Percentiles rank a stretch among this genome's conserved stretches.
Conservation (phyloP, 2,329 filamentous ascomycete species). For the Trichoderma cornu-damae region DNA sequence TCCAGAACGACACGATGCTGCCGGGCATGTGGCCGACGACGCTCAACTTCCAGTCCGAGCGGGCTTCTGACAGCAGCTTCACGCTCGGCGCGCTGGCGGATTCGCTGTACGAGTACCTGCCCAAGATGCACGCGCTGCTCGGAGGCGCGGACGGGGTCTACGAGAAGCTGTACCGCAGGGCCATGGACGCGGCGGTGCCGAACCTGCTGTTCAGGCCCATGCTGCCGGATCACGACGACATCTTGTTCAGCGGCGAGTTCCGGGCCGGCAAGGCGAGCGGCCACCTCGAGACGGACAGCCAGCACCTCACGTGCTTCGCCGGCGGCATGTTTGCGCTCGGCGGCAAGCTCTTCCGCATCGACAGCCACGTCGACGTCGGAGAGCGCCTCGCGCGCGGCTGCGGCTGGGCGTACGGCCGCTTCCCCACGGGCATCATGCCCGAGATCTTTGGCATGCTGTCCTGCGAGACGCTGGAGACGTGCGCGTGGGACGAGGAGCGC, state of each 20-base stretch:
- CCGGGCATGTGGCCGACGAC: slow-evolving; percentile 72
- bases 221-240: slow-evolving; percentile 54
- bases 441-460: slow-evolving; percentile 46
- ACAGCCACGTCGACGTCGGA: slow-evolving; percentile 45
- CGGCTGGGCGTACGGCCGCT: slow-evolving; percentile 52
- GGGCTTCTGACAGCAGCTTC: slow-evolving; percentile 43
- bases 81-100: slow-evolving; percentile 52
- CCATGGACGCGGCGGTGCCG: slow-evolving; percentile 57
- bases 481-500: slow-evolving; percentile 29
- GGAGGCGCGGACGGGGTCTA: slow-evolving; percentile 59
- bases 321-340: slow-evolving; percentile 65
- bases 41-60: slow-evolving; percentile 55
- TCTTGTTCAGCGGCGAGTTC: slow-evolving; percentile 43
- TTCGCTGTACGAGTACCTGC: slow-evolving; percentile 57
- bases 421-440: slow-evolving; percentile 55
- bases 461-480: slow-evolving; percentile 37
- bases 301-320: slow-evolving; percentile 53
- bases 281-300: slow-evolving; percentile 28
- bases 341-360: slow-evolving; percentile 51
- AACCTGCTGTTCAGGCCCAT: slow-evolving; percentile 68
- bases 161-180: slow-evolving; percentile 57
- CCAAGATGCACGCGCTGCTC: slow-evolving; percentile 60
- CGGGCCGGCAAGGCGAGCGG: slow-evolving; percentile 29
- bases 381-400: slow-evolving; percentile 50
- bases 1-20: slow-evolving; percentile 63